These are phyloP conservation scores for Agrostemma githago DNA, from an alignment of 148 eudicot genomes.

Conservation along the genomic window DNA sequence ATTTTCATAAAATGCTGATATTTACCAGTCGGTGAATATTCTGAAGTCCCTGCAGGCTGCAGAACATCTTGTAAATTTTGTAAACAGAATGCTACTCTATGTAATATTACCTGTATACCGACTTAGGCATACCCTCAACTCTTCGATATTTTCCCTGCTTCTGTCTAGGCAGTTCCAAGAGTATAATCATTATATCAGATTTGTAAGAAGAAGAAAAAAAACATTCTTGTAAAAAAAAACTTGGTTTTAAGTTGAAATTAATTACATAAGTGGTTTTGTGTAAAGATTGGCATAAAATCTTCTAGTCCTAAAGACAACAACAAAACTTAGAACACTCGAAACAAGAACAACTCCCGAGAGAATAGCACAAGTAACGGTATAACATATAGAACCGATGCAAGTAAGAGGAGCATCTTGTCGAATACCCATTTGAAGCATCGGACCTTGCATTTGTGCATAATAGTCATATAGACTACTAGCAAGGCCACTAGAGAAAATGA, in stretches of 20 bases:
- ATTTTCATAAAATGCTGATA: no score
- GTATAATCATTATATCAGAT: neutral
- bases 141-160: neutral
- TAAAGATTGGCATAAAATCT: slow-evolving; percentile 64
- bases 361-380: slow-evolving; percentile 60
- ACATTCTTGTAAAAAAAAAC: no score
- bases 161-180: neutral
- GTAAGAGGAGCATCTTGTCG: slow-evolving; percentile 45
- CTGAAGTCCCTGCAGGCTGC: no score
- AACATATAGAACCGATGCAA: slow-evolving; percentile 78
- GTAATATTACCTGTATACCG: neutral
- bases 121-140: neutral
- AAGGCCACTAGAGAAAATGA: slow-evolving; percentile 69
- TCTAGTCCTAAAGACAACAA: slow-evolving; percentile 68
- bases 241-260: no score
- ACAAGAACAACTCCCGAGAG: slow-evolving; percentile 69
- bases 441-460: slow-evolving; percentile 73
- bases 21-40: no score
- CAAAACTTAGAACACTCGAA: slow-evolving; percentile 57
- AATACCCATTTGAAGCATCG: slow-evolving; percentile 16
- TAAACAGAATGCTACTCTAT: neutral
- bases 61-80: no score
- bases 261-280: slow-evolving; percentile 34
- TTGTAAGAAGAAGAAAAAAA: no score
- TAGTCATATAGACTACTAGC: slow-evolving; percentile 81